A percentile compares a stretch with the other conserved stretches of the same genome.
Conservation (phyloP, 2,329 filamentous ascomycete genomes). For the Clarireedia monteithiana region DNA sequence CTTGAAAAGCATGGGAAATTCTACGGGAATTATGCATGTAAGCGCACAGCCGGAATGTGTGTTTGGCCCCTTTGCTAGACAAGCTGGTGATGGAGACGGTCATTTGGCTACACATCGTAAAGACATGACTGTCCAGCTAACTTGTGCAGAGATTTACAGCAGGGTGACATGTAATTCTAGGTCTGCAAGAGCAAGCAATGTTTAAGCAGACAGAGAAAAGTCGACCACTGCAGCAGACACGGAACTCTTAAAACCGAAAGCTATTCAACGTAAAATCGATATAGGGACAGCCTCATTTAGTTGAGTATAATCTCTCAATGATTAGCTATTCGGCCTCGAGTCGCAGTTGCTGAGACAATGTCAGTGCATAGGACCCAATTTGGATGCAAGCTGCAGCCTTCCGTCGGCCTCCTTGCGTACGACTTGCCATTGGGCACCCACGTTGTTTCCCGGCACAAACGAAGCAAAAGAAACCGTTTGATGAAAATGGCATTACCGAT, state of each 20-base stretch:
- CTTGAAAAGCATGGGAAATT: conserved; percentile 26
- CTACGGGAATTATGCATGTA: conserved; percentile 23
- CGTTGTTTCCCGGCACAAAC: conserved; percentile 26
- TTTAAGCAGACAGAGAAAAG: not conserved
- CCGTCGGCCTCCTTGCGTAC: conserved; percentile 21
- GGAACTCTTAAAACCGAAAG: not conserved
- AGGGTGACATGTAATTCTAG: conserved; percentile 3
- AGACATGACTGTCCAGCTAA: conserved; percentile 5
- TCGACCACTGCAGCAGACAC: not conserved
- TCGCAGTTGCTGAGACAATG: conserved; percentile 18
- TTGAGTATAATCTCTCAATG: conserved; percentile 4
- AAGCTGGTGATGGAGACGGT: conserved; percentile 6
- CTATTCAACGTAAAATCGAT: not conserved
- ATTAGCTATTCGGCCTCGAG: conserved; percentile 18
- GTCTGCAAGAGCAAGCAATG: no score
- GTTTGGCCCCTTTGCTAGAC: conserved; percentile 12
- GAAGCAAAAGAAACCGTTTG: conserved; percentile 14
- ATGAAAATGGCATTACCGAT: conserved; percentile 10
- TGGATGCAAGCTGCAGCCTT: conserved; percentile 17
- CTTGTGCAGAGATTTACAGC: conserved; percentile 2
- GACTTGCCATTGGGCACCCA: conserved; percentile 23
- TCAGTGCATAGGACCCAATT: conserved; percentile 17
- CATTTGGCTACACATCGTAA: conserved; percentile 11
- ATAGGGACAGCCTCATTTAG: not conserved
- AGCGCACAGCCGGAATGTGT: conserved; percentile 18